Base-by-base conservation (phyloP, 106 monocot genomes). In the Xerophyta viscosa region DNA sequence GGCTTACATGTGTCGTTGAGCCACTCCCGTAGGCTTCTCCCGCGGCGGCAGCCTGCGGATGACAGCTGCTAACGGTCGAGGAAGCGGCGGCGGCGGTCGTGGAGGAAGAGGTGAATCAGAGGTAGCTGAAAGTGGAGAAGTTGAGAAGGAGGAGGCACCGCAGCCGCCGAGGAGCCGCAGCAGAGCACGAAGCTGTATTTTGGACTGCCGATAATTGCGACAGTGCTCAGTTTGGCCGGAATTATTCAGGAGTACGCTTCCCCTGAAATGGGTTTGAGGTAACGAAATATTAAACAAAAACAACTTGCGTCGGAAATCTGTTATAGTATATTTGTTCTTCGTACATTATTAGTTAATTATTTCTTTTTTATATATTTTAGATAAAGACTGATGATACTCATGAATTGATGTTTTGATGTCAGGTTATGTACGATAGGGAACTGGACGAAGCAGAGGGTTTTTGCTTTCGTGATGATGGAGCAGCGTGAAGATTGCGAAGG, bases 241-340 rank as follows among this genome's bases (percentile, higher is more conserved):
- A 74, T 96, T 48, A 77, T 89, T 21, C 96, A 96, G 45, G 78
- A 96, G 39, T 77, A 73, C 48, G 89, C 81, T 3, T 76, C 58
- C 59, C 96, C 96, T 17, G 96, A 96, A 64, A 77, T 82, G 76
- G 71, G n/a, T n/a, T 89, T 28, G 88, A 96, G 84, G 88, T 93
- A 24, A 36, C 10, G 3, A 39, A 15, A 12, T 24, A 17, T n/a
- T n/a, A n/a, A n/a, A n/a, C n/a, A n/a, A n/a, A n/a, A n/a, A n/a
- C n/a, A n/a, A n/a, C n/a, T n/a, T n/a, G n/a, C n/a, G n/a, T n/a
- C n/a, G n/a, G n/a, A n/a, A n/a, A n/a, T n/a, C n/a, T n/a, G n/a
- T n/a, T n/a, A n/a, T n/a, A n/a, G n/a, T n/a, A n/a, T n/a, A n/a
- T n/a, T n/a, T n/a, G n/a, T n/a, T n/a, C n/a, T n/a, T n/a, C n/a